Base-by-base conservation (phyloP, 2,329 filamentous ascomycete genomes). In the Pseudocercospora fijiensis region DNA sequence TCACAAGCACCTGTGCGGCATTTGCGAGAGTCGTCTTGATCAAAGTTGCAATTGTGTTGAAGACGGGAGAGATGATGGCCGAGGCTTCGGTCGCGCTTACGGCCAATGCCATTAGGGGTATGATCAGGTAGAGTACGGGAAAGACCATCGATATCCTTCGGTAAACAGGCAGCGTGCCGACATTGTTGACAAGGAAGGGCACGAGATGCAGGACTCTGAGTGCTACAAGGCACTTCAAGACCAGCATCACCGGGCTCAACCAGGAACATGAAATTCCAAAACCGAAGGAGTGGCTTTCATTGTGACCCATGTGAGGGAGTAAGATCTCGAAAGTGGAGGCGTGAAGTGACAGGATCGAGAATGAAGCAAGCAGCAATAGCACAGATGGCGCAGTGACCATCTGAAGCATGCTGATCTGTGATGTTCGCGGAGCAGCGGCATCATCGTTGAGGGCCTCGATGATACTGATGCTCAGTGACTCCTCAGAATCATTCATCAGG, bases 281-380 rank as follows among this genome's bases (percentile, higher is more conserved):
- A 41, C 80, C 80, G 55, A 78, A 79, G 55, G 79, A 73, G 49
- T 78, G 74, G 37, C 77, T 77, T 66, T 75, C 77, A 64, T 76
- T 80, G 70, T 82, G 80, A 52, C 79, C 79, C 28, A 82, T 76
- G 65, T 82, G 79, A 4, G 80, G 80, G 2, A 82, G 77, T 4
- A 82, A 73, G 22, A 79, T 76, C 61, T 82, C 80, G 63, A 82
- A 86, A 52, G 83, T 84, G 2, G 79, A 81, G 11, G 82, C 81
- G 60, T 84, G 85, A 70, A 82, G 83, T n/a, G 83, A 85, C 33
- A 83, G 81, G 41, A 82, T 82, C 27, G 81, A 84, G 66, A 81
- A 82, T 4, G 81, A 82, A 66, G 80, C 72, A 70, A 84, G 71
- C 30, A 82, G 71, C 65, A 81, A 69, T 63, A 80, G 69, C 18